Percentiles rank a stretch among this genome's conserved stretches.
These are phyloP conservation scores for Arabis hirsuta DNA, from an alignment of 345 rosid genomes.

Conservation along the genomic window DNA sequence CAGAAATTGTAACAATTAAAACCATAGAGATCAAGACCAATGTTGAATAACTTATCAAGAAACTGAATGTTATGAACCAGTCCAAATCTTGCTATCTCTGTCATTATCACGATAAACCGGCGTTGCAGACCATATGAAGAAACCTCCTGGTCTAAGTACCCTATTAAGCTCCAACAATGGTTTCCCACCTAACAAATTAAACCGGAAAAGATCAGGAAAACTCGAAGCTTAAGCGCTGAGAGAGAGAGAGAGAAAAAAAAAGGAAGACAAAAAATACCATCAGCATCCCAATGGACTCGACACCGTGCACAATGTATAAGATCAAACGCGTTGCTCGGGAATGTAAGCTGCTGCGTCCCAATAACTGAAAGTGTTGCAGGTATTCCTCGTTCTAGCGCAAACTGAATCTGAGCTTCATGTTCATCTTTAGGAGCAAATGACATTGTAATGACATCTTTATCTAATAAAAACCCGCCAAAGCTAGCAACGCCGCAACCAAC, in stretches of 20 bases:
- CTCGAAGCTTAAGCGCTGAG: background rate
- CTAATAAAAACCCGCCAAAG: slow-evolving; percentile 85
- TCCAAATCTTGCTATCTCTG: slow-evolving; percentile 74
- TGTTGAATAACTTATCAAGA: slow-evolving; percentile 13
- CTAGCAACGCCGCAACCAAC: slow-evolving; percentile 96
- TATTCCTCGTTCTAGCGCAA: slow-evolving; percentile 91
- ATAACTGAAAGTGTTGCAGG: slow-evolving; percentile 91
- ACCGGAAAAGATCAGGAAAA: slow-evolving; percentile 16
- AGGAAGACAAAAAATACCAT: slow-evolving; percentile 48
- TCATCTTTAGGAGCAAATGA: slow-evolving; percentile 98
- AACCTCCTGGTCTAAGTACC: slow-evolving; percentile 93
- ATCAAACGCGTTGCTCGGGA: slow-evolving; percentile 73
- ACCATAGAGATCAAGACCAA: background rate
- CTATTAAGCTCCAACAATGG: slow-evolving; percentile 90
- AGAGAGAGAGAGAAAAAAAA: background rate
- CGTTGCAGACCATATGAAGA: slow-evolving; percentile 95
- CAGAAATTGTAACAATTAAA: background rate
- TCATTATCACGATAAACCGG: slow-evolving; percentile 76
- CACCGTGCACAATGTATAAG: slow-evolving; percentile 95
- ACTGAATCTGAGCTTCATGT: slow-evolving; percentile 98
- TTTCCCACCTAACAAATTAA: slow-evolving; percentile 68
- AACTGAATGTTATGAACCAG: slow-evolving; percentile 45
- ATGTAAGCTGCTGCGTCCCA: slow-evolving; percentile 76
- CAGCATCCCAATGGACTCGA: slow-evolving; percentile 97
- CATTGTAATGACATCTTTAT: slow-evolving; percentile 82